phyloP scores from a whole-genome alignment of 2,329 filamentous ascomycete genomes.

The Madurella mycetomatis region DNA sequence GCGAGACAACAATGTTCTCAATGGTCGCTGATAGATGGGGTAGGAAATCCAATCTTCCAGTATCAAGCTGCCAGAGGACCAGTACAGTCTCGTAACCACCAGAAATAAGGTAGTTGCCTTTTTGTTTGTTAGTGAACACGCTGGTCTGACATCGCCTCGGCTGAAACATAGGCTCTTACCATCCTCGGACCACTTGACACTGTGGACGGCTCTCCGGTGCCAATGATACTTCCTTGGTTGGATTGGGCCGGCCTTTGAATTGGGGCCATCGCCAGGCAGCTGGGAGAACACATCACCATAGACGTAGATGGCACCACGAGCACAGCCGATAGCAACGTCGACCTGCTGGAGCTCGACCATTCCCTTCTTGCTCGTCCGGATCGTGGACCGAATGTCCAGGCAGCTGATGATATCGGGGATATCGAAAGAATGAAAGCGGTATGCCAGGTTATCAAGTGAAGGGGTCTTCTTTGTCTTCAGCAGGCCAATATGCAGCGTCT shows the following conservation, averaged over 20 bases:
- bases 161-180: constrained; percentile 49
- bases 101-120: constrained; percentile 89
- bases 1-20: constrained; percentile 78
- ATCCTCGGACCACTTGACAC: constrained; percentile 88
- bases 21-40: constrained; percentile 88
- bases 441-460: constrained; percentile 42
- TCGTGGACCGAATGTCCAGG: constrained; percentile 55
- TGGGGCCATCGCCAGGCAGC: constrained; percentile 43
- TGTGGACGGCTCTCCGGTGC: constrained; percentile 79
- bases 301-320: constrained; percentile 71
- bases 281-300: constrained; percentile 69
- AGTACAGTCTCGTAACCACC: constrained; percentile 86
- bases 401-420: constrained; percentile 61
- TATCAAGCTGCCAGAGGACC: constrained; percentile 90
- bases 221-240: constrained; percentile 73
- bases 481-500: constrained; percentile 58
- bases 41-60: constrained; percentile 73
- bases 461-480: constrained; percentile 31
- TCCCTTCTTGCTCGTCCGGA: constrained; percentile 29
- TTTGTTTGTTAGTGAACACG: constrained; percentile 29
- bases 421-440: constrained; percentile 56
- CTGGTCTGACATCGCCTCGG: neutral
- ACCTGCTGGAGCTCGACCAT: constrained; percentile 26
- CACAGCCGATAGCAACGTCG: constrained; percentile 73
- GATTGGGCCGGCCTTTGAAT: constrained; percentile 44